These are phyloP conservation scores for Cadophora gregata DNA, from an alignment of 2,329 filamentous ascomycete genomes.

Conservation along the genomic window DNA sequence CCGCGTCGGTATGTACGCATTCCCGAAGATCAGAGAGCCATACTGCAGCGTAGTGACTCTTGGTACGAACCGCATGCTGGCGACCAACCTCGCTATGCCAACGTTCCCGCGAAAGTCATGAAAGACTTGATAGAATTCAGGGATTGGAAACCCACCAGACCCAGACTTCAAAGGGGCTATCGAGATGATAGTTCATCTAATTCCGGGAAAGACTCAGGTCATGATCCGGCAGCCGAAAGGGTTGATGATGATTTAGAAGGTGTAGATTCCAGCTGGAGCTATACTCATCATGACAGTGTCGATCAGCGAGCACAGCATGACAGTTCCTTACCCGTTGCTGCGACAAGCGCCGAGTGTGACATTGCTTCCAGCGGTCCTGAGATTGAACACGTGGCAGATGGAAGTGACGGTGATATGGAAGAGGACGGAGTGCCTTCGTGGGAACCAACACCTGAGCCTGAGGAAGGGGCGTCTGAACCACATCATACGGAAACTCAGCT, in stretches of 20 bases:
- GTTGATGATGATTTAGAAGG: neutral
- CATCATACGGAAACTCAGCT: neutral
- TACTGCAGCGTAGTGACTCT: constrained; percentile 54
- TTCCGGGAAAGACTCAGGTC: constrained; percentile 3
- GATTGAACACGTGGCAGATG: neutral
- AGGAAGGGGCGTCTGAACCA: neutral
- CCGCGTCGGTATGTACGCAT: constrained; percentile 51
- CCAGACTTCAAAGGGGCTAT: neutral
- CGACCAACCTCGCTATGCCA: constrained; percentile 23
- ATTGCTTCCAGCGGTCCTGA: constrained; percentile 1
- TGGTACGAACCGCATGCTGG: constrained; percentile 41
- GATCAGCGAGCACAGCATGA: neutral
- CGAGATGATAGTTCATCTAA: neutral
- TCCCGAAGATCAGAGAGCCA: constrained; percentile 53
- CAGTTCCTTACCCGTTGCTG: neutral
- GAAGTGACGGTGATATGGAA: constrained; percentile 2
- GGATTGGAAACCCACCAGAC: neutral
- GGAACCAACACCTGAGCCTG: constrained; percentile 6
- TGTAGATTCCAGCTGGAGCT: neutral
- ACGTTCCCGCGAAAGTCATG: constrained; percentile 45
- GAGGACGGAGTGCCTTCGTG: constrained; percentile 15
- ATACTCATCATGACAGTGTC: neutral
- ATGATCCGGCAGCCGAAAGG: neutral
- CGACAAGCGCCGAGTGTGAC: neutral
- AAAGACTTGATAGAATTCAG: constrained; percentile 31